Evolutionary conservation across 306 rosid species (phyloP).

Genomic region (Astragalus membranaceus): DNA sequence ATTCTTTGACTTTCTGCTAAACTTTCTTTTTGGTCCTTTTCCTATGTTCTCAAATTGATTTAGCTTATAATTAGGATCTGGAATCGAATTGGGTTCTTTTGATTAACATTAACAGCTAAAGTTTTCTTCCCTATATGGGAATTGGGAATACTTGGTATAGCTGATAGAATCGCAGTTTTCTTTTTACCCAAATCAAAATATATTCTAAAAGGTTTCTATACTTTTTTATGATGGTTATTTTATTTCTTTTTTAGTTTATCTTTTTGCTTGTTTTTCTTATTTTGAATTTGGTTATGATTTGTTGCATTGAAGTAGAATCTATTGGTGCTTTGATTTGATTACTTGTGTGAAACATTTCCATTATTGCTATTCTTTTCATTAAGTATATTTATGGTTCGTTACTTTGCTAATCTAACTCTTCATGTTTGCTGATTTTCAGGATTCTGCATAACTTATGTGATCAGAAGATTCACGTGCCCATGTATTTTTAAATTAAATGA

Average conservation of each 20-base stretch:
- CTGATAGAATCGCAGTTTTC: not conserved
- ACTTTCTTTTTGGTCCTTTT: not conserved
- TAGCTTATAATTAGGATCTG: not conserved
- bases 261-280: not conserved
- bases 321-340: not conserved
- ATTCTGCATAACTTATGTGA: not conserved
- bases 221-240: not conserved
- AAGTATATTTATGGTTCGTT: not conserved
- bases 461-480: constrained; percentile 8
- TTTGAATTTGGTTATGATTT: not conserved
- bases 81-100: not conserved
- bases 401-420: constrained; percentile 9
- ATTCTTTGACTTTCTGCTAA: constrained; percentile 8
- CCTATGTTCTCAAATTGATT: not conserved
- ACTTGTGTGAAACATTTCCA: not conserved
- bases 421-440: constrained; percentile 35
- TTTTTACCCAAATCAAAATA: not conserved
- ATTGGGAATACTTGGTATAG: not conserved
- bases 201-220: not conserved
- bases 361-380: constrained; percentile 13
- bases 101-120: not conserved
- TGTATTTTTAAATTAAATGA: constrained; percentile 33
- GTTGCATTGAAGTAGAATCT: constrained; percentile 9
- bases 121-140: constrained; percentile 11
- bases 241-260: not conserved